Conservation (phyloP, 2,329 filamentous ascomycete species). For the Aspergillus carbonarius region DNA sequence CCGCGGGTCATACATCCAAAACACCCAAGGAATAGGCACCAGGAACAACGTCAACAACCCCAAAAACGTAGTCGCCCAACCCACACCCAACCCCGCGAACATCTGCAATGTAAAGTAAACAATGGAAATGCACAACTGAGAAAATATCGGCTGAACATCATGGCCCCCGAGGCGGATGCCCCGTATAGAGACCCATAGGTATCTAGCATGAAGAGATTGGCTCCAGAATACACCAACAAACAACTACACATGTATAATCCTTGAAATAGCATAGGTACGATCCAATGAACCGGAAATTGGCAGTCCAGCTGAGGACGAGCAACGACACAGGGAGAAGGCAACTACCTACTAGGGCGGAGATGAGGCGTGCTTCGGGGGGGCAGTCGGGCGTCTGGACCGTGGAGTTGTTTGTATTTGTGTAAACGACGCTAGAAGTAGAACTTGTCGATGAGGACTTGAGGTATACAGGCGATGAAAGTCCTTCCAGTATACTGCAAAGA, state of each 20-base stretch:
- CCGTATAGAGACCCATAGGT: background rate
- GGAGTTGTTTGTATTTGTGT: background rate
- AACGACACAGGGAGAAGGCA: background rate
- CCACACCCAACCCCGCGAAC: background rate
- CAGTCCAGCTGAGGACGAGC: background rate
- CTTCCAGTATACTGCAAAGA: too few relatives aligned
- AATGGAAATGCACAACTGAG: background rate
- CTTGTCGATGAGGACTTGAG: background rate
- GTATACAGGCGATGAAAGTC: background rate
- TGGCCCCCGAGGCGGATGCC: background rate
- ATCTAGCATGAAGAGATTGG: background rate
- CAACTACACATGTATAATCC: background rate
- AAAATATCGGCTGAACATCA: background rate
- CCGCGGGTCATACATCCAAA: background rate
- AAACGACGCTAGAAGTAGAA: background rate
- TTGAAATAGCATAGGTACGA: background rate
- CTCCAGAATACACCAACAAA: background rate
- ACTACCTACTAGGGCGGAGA: background rate
- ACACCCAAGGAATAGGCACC: background rate
- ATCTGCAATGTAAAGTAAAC: background rate
- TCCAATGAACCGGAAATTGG: background rate
- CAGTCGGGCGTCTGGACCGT: background rate
- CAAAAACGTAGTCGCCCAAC: background rate
- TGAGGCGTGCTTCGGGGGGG: background rate
- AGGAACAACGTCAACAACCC: background rate